These are phyloP conservation scores for Heritiera littoralis DNA, from an alignment of 345 rosid genomes.

Conservation along the genomic window DNA sequence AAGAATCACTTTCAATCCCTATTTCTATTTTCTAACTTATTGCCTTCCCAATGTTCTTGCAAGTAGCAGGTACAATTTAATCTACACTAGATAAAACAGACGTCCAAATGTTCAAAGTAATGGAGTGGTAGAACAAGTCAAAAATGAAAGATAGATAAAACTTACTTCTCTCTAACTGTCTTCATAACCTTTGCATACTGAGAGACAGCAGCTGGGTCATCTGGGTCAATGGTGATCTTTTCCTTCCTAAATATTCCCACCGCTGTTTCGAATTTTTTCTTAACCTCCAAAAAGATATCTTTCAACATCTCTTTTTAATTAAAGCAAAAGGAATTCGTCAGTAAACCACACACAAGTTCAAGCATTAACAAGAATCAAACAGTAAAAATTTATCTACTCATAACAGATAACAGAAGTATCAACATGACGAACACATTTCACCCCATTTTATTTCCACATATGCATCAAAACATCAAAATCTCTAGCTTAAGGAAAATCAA, in stretches of 20 bases:
- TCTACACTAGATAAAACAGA: neutral
- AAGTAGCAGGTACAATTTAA: neutral
- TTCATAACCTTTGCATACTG: slow-evolving; percentile 90
- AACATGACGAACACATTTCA: neutral
- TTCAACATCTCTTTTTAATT: slow-evolving; percentile 76
- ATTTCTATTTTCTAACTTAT: neutral
- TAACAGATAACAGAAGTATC: neutral
- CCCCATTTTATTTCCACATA: neutral
- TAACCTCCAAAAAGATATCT: slow-evolving; percentile 80
- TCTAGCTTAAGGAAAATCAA: neutral
- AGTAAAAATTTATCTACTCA: neutral
- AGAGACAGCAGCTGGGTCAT: slow-evolving; percentile 82
- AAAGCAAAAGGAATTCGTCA: slow-evolving; percentile 24
- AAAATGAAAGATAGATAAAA: slow-evolving; percentile 13
- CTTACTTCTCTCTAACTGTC: slow-evolving; percentile 87
- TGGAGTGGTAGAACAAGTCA: neutral
- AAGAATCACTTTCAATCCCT: neutral
- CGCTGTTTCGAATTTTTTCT: slow-evolving; percentile 80
- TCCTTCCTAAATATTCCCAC: slow-evolving; percentile 80
- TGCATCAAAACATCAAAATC: neutral
- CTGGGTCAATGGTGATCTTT: slow-evolving; percentile 87
- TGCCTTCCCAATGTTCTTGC: neutral
- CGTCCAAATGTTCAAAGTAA: neutral
- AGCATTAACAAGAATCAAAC: slow-evolving; percentile 2
- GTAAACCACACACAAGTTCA: neutral